phyloP scores from a whole-genome alignment of 495 filamentous ascomycete species.

The Xylaria cubensis region DNA sequence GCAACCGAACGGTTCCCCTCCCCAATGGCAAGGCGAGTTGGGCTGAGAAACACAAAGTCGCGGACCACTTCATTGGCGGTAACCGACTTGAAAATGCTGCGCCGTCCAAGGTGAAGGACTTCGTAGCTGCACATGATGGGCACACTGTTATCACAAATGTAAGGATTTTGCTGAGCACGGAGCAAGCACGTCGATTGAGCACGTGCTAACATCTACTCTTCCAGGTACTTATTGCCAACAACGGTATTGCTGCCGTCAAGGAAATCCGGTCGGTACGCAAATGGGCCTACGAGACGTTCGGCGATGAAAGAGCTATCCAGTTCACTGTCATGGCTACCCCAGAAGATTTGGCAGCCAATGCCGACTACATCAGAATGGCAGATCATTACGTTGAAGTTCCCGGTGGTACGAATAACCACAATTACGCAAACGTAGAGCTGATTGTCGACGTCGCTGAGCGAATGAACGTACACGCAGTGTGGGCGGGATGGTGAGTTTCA shows the following conservation, averaged over 20 bases:
- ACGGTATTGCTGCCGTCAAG: constrained; percentile 99
- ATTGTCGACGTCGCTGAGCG: constrained; percentile 99
- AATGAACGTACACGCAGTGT: constrained; percentile 97
- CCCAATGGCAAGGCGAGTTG: constrained; percentile 62
- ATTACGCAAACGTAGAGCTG: constrained; percentile 99
- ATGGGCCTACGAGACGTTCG: constrained; percentile 99
- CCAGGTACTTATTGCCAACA: constrained; percentile 98
- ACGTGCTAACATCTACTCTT: not conserved
- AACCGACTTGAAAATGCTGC: constrained; percentile 81
- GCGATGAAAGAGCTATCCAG: constrained; percentile 96
- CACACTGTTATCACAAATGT: constrained; percentile 98
- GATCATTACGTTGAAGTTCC: constrained; percentile 99
- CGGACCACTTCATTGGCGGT: constrained; percentile 94
- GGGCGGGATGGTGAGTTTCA: constrained; percentile 91
- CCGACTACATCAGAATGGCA: constrained; percentile 99
- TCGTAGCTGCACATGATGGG: constrained; percentile 85
- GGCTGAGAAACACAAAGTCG: constrained; percentile 78
- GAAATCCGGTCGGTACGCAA: constrained; percentile 98
- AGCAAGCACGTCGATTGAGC: not conserved
- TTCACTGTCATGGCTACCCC: constrained; percentile 99
- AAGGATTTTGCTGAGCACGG: constrained; percentile 43
- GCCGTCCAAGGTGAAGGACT: constrained; percentile 88
- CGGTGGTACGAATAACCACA: constrained; percentile 99
- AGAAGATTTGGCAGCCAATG: constrained; percentile 97
- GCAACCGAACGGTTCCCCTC: constrained; percentile 50